Evolutionary conservation across 208 protist genomes (phyloP), one percentile per base, ranked within the genome.

Genomic region (Leishmania lainsoni): DNA sequence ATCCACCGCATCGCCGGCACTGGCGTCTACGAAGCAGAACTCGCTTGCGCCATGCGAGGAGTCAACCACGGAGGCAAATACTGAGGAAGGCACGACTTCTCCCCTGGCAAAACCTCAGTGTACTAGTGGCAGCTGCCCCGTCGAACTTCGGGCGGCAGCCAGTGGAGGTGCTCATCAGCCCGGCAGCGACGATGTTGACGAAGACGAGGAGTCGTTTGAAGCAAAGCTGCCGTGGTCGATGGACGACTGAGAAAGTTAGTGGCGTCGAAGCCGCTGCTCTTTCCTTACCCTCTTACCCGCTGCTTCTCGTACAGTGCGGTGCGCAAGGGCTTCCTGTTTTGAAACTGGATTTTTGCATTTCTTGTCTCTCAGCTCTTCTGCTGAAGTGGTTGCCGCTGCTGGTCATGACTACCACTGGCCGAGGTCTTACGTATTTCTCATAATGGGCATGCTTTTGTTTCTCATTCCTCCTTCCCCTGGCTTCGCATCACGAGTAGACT

Each of bases 201-300:
- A 49, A 35, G 72, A 6, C n/a, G 77, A 85, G 0, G 79, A 83
- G 5, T 84, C 86, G 1, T 93, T 93, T 76, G 88, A 93, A 49
- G 86, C 83, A 16, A 85, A 80, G 66, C 72, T 93, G 9, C 90
- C 90, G 20, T 93, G 90, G 81, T 87, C 68, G 81, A 89, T 65
- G 61, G 80, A 79, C 17, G 61, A 80, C 17, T 86, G 70, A 29
- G 66, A 49, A 48, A 48, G 66, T 42, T 48, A 51, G 42, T 2
- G 22, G 66, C 16, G 63, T 32, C 66, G 20, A 72, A n/a, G 22
- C 42, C 66, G 39, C 20, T 17, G 17, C 22, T 29, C 9, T 42
- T 29, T 22, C 22, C 22, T 26, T 16, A n/a, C 42, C 22, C 39
- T n/a, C 66, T 6, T 3, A 29, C 16, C 42, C 16, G 20, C 42